phyloP scores from a whole-genome alignment of 2,329 filamentous ascomycete species.

The Truncatella angustata region DNA sequence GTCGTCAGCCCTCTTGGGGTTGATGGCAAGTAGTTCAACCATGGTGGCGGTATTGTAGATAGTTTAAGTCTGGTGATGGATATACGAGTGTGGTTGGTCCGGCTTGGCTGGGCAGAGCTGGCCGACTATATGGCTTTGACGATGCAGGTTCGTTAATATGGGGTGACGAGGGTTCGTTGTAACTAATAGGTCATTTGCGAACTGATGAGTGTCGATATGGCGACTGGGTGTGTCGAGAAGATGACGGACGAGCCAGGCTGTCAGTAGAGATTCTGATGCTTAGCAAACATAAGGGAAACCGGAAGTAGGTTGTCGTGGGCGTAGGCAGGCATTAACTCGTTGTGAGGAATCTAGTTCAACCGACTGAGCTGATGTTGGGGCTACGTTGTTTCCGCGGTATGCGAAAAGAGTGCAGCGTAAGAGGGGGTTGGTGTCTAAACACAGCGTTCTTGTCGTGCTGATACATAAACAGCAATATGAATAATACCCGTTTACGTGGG shows the following conservation, averaged over 20 bases:
- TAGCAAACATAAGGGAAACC: constrained; percentile 56
- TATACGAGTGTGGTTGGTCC: not conserved
- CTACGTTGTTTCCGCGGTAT: constrained; percentile 93
- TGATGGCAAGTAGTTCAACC: constrained; percentile 72
- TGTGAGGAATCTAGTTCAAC: constrained; percentile 62
- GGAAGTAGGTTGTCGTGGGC: constrained; percentile 44
- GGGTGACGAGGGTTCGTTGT: constrained; percentile 3
- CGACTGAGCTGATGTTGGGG: constrained; percentile 86
- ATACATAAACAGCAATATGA: constrained; percentile 86
- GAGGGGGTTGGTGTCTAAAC: constrained; percentile 90
- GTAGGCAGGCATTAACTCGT: constrained; percentile 58
- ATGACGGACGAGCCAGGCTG: constrained; percentile 41
- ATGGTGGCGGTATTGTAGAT: constrained; percentile 62
- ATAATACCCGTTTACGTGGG: constrained; percentile 33
- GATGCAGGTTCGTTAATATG: not conserved
- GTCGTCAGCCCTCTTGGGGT: constrained; percentile 96
- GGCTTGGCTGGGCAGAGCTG: not conserved
- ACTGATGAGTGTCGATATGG: not conserved
- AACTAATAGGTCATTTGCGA: constrained; percentile 11
- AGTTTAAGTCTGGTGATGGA: not conserved
- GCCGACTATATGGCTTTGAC: not conserved
- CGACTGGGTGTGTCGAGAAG: constrained; percentile 22
- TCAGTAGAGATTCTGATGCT: constrained; percentile 54
- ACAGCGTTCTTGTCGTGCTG: constrained; percentile 87
- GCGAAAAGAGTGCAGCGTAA: constrained; percentile 96